phyloP scores from a whole-genome alignment of 345 rosid species.

The Citrus maxima region DNA sequence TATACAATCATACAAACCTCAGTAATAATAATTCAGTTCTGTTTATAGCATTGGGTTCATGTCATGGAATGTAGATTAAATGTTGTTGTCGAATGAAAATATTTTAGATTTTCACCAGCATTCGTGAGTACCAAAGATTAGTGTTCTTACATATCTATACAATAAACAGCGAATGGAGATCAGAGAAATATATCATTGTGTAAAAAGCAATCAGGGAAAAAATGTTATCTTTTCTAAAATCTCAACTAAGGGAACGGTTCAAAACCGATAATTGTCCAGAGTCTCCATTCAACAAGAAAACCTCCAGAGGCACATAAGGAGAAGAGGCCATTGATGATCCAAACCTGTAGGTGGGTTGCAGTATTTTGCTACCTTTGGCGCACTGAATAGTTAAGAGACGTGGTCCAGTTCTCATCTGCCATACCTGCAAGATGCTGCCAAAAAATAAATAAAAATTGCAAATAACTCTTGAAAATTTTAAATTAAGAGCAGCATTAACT shows the following conservation, averaged over 20 bases:
- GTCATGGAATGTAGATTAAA: not conserved
- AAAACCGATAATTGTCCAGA: slow-evolving; percentile 79
- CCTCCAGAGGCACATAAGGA: slow-evolving; percentile 79
- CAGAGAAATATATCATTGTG: not conserved
- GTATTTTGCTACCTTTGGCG: slow-evolving; percentile 63
- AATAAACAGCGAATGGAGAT: not conserved
- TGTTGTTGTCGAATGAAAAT: not conserved
- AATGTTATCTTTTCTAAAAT: not conserved
- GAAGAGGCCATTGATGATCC: slow-evolving; percentile 61
- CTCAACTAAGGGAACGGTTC: slow-evolving; percentile 54
- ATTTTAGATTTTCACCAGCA: not conserved
- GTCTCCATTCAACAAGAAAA: slow-evolving; percentile 80
- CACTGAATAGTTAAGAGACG: slow-evolving; percentile 75
- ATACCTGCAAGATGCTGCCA: slow-evolving; percentile 52
- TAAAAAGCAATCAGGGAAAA: not conserved
- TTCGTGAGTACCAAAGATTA: not conserved
- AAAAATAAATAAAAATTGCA: not conserved
- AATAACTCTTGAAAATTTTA: not conserved
- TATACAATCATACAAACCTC: too few species aligned
- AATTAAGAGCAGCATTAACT: not conserved
- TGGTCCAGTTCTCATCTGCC: slow-evolving; percentile 98
- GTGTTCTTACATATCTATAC: not conserved
- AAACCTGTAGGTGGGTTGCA: slow-evolving; percentile 88
- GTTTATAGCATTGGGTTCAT: not conserved
- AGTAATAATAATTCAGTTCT: too few species aligned